Base-by-base conservation (phyloP, 148 eudicot genomes). In the Chenopodium berlandieri region DNA sequence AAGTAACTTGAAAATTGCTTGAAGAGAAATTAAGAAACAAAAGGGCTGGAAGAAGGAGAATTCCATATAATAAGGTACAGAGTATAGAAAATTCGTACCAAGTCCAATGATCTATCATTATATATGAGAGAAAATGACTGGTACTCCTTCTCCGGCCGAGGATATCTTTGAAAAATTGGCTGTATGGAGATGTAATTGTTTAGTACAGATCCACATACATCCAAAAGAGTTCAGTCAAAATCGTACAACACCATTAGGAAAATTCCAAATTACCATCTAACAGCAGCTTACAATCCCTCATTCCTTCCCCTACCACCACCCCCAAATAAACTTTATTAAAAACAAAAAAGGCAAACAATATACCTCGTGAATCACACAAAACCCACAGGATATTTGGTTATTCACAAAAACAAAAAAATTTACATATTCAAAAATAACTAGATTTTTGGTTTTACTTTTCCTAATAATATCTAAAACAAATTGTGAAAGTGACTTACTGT, bases 71-170 rank as follows among this genome's bases (percentile, higher is more conserved):
- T 60, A 75, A 66, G 31, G 56, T 58, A 16, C 73, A 40, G 60
- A 40, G 44, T 40, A 40, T 40, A 40, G 47, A 19, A 66, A 75
- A 34, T 31, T 73, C 94, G 90, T 85, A 95, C 99, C 99, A 95
- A 85, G 86, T 95, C 97, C 84, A 95, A 84, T 78, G 98, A 95
- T 84, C 97, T 89, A 81, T 93, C 97, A 86, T 86, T 91, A 80
- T 93, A 95, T 84, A 95, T 88, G 48, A 95, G 94, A 78, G 99
- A 95, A 83, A 95, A 95, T 44, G 99, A 95, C 85, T 95, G 99
- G 88, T 95, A 95, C 85, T 95, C 99, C 86, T 95, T 95, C 90
- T 95, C 99, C 40, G 99, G 99, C 76, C 99, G 92, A 71, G 99
- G 99, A 86, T 94, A 88, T 85, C 99, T 86, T 89, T 94, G 99